Percentiles rank a stretch among this genome's conserved stretches.
phyloP scores from a whole-genome alignment of 768 basidiomycete genomes.

The Gloeophyllum trabeum region DNA sequence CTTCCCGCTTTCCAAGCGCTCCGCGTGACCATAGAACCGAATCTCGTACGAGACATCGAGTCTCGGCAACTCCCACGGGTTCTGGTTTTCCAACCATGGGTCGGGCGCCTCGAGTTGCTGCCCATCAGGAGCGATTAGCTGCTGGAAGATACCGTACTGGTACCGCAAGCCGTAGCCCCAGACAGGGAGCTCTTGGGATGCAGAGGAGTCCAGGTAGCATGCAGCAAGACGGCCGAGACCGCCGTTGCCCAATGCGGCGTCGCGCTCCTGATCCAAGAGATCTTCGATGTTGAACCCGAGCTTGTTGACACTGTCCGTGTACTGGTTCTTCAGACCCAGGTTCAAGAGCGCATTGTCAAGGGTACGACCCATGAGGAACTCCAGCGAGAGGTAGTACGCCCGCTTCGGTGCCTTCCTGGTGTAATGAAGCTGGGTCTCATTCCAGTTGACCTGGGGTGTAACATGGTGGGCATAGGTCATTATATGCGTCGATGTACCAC shows the following conservation, averaged over 20 bases:
- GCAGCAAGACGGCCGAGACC: constrained; percentile 94
- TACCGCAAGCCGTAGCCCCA: constrained; percentile 95
- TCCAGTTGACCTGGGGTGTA: constrained; percentile 62
- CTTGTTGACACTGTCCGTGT: constrained; percentile 48
- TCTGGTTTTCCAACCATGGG: constrained; percentile 82
- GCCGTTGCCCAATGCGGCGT: constrained; percentile 92
- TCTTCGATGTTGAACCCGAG: constrained; percentile 92
- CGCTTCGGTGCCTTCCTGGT: constrained; percentile 80
- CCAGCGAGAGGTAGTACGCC: constrained; percentile 92
- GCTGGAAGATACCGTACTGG: constrained; percentile 94
- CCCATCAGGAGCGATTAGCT: constrained; percentile 77
- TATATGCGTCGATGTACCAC: too few relatives aligned
- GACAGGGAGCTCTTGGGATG: constrained; percentile 81
- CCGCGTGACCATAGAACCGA: constrained; percentile 81
- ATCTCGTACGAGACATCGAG: constrained; percentile 80
- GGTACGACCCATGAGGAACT: constrained; percentile 81
- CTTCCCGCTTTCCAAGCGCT: constrained; percentile 50
- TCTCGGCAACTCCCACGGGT: constrained; percentile 84
- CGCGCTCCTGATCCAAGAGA: constrained; percentile 79
- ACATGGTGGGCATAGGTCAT: not conserved
- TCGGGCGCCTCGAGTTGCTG: constrained; percentile 86
- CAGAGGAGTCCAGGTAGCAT: constrained; percentile 91
- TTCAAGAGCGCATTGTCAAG: constrained; percentile 81
- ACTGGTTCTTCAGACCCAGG: constrained; percentile 72
- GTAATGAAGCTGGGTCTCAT: constrained; percentile 65